Evolutionary conservation across 139 green algal species (phyloP).

Genomic region (Picochlorum sp.): DNA sequence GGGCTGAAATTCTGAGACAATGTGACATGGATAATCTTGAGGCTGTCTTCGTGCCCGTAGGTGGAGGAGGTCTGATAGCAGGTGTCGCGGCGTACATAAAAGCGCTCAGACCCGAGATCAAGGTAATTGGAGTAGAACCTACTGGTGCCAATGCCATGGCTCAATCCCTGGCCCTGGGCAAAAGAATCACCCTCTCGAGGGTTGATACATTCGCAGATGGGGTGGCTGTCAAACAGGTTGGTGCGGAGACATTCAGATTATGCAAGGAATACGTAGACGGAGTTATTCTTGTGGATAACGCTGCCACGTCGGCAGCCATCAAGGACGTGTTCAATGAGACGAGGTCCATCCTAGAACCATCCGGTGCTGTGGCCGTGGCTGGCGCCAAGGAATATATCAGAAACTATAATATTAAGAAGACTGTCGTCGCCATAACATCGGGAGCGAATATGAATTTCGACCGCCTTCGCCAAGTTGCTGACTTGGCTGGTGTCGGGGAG

Average conservation of each 20-base stretch:
- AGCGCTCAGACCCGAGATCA: constrained; percentile 42
- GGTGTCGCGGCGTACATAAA: constrained; percentile 89
- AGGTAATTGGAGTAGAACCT: constrained; percentile 92
- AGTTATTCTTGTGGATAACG: constrained; percentile 82
- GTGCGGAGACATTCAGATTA: constrained; percentile 86
- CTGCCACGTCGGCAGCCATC: constrained; percentile 78
- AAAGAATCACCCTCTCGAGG: constrained; percentile 57
- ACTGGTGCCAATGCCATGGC: constrained; percentile 88
- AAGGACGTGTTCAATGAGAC: constrained; percentile 88
- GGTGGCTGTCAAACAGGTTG: constrained; percentile 42
- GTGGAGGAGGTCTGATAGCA: constrained; percentile 84
- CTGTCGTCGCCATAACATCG: constrained; percentile 53
- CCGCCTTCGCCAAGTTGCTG: constrained; percentile 77
- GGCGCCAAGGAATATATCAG: constrained; percentile 62
- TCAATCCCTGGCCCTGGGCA: constrained; percentile 53
- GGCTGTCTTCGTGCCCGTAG: constrained; percentile 84
- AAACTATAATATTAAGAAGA: constrained; percentile 14
- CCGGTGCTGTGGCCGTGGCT: constrained; percentile 82
- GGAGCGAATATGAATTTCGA: constrained; percentile 97
- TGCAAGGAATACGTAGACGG: constrained; percentile 81
- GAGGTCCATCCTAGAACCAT: constrained; percentile 82
- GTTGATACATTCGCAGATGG: constrained; percentile 90
- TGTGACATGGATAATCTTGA: constrained; percentile 49
- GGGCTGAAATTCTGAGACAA: constrained; percentile 78
- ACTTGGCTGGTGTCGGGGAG: constrained; percentile 88